These are phyloP conservation scores for Russula sp. DNA, from an alignment of 768 basidiomycete genomes.

Conservation along the genomic window DNA sequence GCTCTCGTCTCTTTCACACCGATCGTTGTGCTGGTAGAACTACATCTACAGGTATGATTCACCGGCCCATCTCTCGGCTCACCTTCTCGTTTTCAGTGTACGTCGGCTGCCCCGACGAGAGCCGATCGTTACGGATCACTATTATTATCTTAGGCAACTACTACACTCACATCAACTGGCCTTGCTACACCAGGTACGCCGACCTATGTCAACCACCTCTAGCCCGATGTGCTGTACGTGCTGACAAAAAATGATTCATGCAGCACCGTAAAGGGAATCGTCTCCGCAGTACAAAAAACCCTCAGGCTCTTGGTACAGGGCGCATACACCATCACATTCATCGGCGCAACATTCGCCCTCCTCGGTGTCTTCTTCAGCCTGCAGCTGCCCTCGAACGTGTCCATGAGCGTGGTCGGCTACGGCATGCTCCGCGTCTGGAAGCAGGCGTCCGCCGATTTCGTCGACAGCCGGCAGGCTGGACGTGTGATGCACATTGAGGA, in stretches of 20 bases:
- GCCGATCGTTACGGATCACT: no score
- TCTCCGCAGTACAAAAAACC: neutral
- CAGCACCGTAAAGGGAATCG: conserved; percentile 4
- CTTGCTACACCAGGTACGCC: no score
- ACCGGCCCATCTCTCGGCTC: no score
- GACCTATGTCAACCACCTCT: no score
- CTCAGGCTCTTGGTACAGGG: neutral
- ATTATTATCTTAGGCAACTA: no score
- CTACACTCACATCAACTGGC: no score
- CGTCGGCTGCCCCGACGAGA: no score
- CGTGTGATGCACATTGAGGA: conserved; percentile 11
- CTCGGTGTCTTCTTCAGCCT: conserved; percentile 24
- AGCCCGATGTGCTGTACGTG: neutral
- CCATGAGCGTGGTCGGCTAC: conserved; percentile 19
- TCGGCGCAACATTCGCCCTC: conserved; percentile 23
- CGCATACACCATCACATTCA: neutral
- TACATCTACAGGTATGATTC: no score
- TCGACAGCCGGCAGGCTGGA: neutral
- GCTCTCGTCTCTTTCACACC: no score
- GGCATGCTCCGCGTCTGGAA: conserved; percentile 26
- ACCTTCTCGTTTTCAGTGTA: no score
- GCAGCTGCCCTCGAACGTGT: conserved; percentile 18
- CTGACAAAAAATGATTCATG: neutral
- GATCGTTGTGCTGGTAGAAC: no score
- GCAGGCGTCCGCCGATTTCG: conserved; percentile 6